phyloP scores from a whole-genome alignment of 148 eudicot genomes.

The Chenopodium quinoa region DNA sequence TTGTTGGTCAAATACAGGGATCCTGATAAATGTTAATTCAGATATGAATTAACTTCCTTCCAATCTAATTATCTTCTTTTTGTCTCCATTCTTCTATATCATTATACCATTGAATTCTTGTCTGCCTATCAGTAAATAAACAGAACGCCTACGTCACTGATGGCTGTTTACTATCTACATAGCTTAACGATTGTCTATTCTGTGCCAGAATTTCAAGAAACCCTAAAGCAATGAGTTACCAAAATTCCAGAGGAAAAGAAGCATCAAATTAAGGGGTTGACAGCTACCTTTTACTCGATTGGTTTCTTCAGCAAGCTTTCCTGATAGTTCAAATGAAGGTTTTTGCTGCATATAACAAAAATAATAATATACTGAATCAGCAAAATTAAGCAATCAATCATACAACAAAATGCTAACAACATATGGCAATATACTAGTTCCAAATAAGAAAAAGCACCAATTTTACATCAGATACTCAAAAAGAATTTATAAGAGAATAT shows the following conservation, averaged over 20 bases:
- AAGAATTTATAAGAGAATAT: background rate
- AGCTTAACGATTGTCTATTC: background rate
- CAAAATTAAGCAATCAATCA: background rate
- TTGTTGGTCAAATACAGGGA: background rate
- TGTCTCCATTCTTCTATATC: background rate
- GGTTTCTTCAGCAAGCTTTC: conserved; percentile 98
- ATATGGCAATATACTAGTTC: background rate
- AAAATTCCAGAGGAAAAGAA: background rate
- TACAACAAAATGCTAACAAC: background rate
- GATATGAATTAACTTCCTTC: background rate
- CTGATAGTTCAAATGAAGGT: conserved; percentile 94
- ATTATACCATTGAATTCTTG: background rate
- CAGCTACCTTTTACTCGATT: conserved; percentile 81
- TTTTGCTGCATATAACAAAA: conserved; percentile 53
- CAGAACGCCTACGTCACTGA: background rate
- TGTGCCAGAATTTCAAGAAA: background rate
- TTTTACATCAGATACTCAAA: background rate
- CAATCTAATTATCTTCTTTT: background rate
- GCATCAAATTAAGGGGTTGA: background rate
- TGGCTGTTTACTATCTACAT: background rate
- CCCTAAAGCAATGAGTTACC: background rate
- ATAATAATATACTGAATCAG: background rate
- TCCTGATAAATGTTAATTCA: background rate
- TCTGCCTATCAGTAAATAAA: background rate
- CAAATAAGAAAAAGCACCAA: background rate